Base-by-base conservation (phyloP, 257 asterid species). In the Haberlea rhodopensis region DNA sequence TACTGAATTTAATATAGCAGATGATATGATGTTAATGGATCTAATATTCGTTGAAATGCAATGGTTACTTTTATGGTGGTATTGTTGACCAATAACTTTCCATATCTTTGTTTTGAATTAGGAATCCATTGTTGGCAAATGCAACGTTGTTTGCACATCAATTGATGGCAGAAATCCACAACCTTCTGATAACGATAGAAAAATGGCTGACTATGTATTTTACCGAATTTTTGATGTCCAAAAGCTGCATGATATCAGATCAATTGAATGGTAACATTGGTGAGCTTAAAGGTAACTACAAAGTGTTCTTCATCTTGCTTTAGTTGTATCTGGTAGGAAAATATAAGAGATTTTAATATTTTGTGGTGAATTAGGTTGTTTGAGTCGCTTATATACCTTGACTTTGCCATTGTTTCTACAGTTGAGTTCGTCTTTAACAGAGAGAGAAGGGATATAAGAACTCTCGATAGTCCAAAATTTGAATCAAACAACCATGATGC, bases 101-200 rank as follows among this genome's bases (percentile, higher is more conserved):
- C 25, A 5, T 19, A 2, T 51, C 13, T 20, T 8, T 5, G 23
- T 40, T 56, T 63, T 63, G 37, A 53, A 74, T 53, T 79, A 92
- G 99, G 99, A 92, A 82, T 82, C 89, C 34, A 77, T 92, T 77
- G 91, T 86, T 80, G 97, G 95, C 34, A 92, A 87, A 77, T 89
- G 97, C 90, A 75, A 78, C 73, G 84, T 89, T 53, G 80, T 92
- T 24, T 92, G 99, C 82, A 82, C 70, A 32, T 92, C 97, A 57
- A 63, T 24, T 48, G 96, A 92, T 60, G 52, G 34, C 60, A 87
- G 97, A 78, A 92, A 92, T 78, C 91, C 77, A 13, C 94, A 82
- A 68, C 95, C 88, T 54, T 81, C 91, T 16, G 75, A 62, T 28
- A 83, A 85, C 79, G 87, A 84, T 57, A 69, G 81, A 70, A 74